Evolutionary conservation across 2,329 filamentous ascomycete species (phyloP), one percentile per base, ranked within the genome.

Genomic region (Stagonosporopsis cucurbitacearum): DNA sequence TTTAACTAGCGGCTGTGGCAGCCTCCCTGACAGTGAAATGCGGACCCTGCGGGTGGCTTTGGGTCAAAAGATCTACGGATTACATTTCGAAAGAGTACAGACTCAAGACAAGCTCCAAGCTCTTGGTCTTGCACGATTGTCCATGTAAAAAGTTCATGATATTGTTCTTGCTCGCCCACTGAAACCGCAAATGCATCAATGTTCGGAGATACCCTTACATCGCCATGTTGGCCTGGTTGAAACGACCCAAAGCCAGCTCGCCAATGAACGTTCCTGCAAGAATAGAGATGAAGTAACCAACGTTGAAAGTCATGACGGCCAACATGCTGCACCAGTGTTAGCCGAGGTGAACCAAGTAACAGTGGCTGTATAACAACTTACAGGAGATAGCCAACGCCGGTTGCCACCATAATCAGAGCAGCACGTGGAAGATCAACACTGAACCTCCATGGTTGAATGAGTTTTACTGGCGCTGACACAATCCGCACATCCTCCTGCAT

Each of bases 241-340:
- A 95, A 61, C 92, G 85, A 26, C 92, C 92, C 58, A 95, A 83
- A 0, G 86, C 84, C 39, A 98, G 77, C 73, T 95, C 95, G 22
- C 94, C 94, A n/a, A 96, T 71, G 70, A 98, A 97, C 1, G 89
- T 84, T 13, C 89, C 89, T 4, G 81, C 88, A 11, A 96, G 81
- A n/a, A 93, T 83, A 0, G 90, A 92, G 50, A 92, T 76, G 73
- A 94, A 94, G 73, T 95, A 95, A 12, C 91, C 91, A 15, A 94
- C 84, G 66, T 95, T 95, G 80, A 91, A 86, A 1, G 90, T 93
- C 91, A 95, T 96, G 71, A 96, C 89, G 13, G 90, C 91, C 78
- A 96, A 79, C 92, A 96, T 96, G 57, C 92, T 96, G 65, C 33
- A 17, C 46, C 50, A 48, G 22, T 17, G 17, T 72, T 67, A 74